These are phyloP conservation scores for Coemansia erecta DNA, from an alignment of 192 early-diverging fungal species.

Conservation along the genomic window DNA sequence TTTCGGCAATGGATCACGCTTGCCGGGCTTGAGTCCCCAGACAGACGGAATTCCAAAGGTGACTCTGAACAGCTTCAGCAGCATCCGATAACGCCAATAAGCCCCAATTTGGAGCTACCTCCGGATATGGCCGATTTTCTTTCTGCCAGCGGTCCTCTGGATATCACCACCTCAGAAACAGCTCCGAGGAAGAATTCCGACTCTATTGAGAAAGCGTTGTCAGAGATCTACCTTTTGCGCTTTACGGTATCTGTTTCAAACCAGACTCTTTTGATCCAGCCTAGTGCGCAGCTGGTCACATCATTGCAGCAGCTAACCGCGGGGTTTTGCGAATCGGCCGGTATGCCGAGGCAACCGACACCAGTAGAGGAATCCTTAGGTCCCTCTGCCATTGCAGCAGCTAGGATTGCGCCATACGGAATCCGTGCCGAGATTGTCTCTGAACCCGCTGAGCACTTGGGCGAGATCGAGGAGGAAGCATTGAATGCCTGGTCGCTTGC, in stretches of 20 bases:
- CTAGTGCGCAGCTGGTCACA: slow-evolving; percentile 6
- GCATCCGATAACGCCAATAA: slow-evolving; percentile 24
- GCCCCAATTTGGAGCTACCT: slow-evolving; percentile 17
- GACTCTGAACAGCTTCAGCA: not conserved
- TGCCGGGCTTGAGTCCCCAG: slow-evolving; percentile 4
- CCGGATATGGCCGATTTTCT: slow-evolving; percentile 17
- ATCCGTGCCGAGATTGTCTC: slow-evolving; percentile 22
- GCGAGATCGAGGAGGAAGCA: slow-evolving; percentile 18
- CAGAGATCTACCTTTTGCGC: slow-evolving; percentile 2
- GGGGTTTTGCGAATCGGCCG: not conserved
- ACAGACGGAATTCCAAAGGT: too few relatives aligned
- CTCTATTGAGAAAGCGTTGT: too few relatives aligned
- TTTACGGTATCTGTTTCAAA: not conserved
- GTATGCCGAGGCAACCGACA: not conserved
- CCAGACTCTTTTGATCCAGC: slow-evolving; percentile 28
- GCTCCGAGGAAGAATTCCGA: not conserved
- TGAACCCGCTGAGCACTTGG: slow-evolving; percentile 13
- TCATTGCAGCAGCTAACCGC: slow-evolving; percentile 12
- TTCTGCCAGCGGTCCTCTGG: slow-evolving; percentile 10
- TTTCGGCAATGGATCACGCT: slow-evolving; percentile 46
- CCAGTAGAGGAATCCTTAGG: not conserved
- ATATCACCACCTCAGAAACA: not conserved
- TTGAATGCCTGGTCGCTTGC: slow-evolving; percentile 31
- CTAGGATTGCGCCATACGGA: slow-evolving; percentile 35
- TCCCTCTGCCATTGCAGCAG: slow-evolving; percentile 1